Base-by-base conservation (phyloP, 2,329 filamentous ascomycete species). In the Ophiostoma novo-ulmi region DNA sequence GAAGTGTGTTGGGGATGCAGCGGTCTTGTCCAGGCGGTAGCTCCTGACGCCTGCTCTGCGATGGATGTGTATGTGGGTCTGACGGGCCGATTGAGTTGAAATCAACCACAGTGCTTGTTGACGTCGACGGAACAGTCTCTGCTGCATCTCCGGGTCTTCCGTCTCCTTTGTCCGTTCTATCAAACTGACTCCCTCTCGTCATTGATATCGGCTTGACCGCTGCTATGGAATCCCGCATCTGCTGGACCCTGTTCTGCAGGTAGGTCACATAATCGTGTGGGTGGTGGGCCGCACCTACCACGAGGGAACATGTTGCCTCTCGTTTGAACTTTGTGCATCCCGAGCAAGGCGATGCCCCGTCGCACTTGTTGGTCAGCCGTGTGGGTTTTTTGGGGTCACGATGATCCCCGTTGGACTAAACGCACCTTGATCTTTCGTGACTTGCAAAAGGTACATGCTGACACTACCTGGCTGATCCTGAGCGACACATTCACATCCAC, bases 391-490 rank as follows among this genome's bases (percentile, higher is more conserved):
- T 17, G 14, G 11, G 44, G 2, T 39, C 1, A 39, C 6, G 1
- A 8, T 39, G 38, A 8, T 39, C 38, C 38, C 38, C 44, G n/a
- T 58, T 10, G 52, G 52, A 26, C 11, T 4, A 63, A 36, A 13
- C 61, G 31, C 35, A 36, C 61, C 35, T 74, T 75, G 67, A 76
- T 76, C 69, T 76, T 76, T 31, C 74, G 72, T 1, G 71, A 65
- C 66, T 75, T 75, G 72, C 75, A 76, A 66, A 76, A 75, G 31
- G 74, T 63, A 68, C 75, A 76, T 1, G 75, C 75, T 4, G 74
- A 75, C 20, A 76, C 71, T 26, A 75, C 71, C 67, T 76, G 74
- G 63, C 63, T 69, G 70, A 71, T 69, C 55, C 70, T 67, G 41
- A 71, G 67, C 31, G 61, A 26, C 10, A 69, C 70, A 36, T 66